Percentiles rank a stretch among this genome's conserved stretches.
These are phyloP conservation scores for Daedaleopsis sinensis DNA, from an alignment of 768 basidiomycete species.

Conservation along the genomic window DNA sequence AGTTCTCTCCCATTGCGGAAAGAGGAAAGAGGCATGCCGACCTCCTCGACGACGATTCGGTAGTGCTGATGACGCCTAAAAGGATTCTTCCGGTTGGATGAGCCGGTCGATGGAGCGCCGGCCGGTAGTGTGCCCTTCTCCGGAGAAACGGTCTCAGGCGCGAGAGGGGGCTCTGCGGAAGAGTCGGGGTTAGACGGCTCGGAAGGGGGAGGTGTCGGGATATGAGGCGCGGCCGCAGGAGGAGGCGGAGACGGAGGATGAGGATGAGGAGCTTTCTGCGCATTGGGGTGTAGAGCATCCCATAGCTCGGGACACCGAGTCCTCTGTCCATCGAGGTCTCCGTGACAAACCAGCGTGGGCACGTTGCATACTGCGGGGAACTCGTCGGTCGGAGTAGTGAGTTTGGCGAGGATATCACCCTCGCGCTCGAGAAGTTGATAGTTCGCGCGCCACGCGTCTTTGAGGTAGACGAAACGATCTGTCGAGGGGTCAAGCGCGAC, in stretches of 20 bases:
- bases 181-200: no score
- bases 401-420: conserved; percentile 1
- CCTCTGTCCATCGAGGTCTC: conserved; percentile 1
- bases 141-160: no score
- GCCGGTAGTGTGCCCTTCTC: no score
- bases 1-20: no score
- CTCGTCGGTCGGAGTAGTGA: neutral
- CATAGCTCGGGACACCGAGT: conserved; percentile 1
- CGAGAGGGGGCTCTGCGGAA: no score
- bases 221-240: no score
- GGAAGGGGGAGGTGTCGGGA: no score
- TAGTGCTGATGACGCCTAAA: conserved; percentile 17
- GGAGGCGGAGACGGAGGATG: no score
- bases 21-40: conserved; percentile 3
- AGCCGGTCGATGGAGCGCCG: no score
- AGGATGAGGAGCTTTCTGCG: neutral
- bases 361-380: neutral
- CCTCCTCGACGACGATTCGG: conserved; percentile 19
- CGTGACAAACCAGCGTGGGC: conserved; percentile 8
- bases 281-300: neutral
- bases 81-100: neutral
- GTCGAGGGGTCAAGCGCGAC: conserved; percentile 8
- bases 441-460: conserved; percentile 18
- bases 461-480: conserved; percentile 13
- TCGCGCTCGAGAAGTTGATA: neutral